Evolutionary conservation across 2,329 filamentous ascomycete genomes (phyloP), one percentile per base, ranked within the genome.

Genomic region (Aspergillus udagawae): DNA sequence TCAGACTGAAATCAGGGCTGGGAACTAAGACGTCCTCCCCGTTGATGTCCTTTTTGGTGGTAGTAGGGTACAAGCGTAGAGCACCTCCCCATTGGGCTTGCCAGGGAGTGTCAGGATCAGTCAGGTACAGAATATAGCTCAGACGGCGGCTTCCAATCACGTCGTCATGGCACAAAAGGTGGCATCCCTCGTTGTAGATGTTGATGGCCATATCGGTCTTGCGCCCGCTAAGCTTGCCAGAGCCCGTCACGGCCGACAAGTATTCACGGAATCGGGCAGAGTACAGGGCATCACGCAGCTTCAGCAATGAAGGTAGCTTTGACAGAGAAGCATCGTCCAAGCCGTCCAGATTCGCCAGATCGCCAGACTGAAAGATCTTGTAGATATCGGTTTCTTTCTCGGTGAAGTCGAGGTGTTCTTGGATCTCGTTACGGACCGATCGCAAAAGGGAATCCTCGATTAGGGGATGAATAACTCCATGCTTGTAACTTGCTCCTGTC

Each of bases 131-230:
- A 64, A 99, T 99, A 75, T 97, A 99, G 81, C 92, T 97, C 68
- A 99, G 88, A 63, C 92, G 87, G 59, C 94, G 85, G 70, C 89
- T 96, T n/a, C 94, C 94, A 74, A 99, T 99, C 60, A 99, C 94
- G 76, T 99, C 94, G 80, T 99, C 94, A 70, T 99, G 94, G 76
- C 94, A 97, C 29, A 99, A 82, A 27, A 99, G 82, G 73, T 95
- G 96, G 72, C 93, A 97, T 44, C 94, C 93, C 4, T 94, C 93
- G 0, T 92, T 97, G 75, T 99, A 99, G 52, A 99, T 87, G 72
- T 99, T 99, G 80, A 99, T 96, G 58, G 94, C 94, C 92, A 99
- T 96, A 75, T 99, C 94, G 20, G 94, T 97, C 82, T 97, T 99
- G 74, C 85, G 85, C 2, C 92, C 94, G 68, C 91, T 96, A 70